phyloP scores from a whole-genome alignment of 352 stramenopile species.

The Globisporangium yorkense region DNA sequence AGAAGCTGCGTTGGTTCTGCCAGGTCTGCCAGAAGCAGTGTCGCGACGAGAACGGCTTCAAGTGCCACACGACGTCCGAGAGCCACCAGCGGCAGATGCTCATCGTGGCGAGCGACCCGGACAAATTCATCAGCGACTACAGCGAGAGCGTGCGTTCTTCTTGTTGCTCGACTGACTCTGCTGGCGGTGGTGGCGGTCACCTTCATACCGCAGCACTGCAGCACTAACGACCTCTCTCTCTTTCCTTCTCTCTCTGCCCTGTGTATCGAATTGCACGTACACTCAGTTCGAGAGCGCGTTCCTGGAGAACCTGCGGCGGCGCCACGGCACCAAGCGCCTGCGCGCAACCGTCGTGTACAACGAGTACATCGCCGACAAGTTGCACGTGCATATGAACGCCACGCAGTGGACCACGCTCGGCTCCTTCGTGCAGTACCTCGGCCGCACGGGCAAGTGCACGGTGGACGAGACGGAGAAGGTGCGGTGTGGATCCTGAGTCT shows the following conservation, averaged over 20 bases:
- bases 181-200: neutral
- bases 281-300: constrained; percentile 94
- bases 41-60: constrained; percentile 99
- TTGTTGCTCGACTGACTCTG: neutral
- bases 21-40: constrained; percentile 99
- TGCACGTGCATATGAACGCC: constrained; percentile 99
- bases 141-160: constrained; percentile 44
- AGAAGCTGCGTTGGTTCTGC: constrained; percentile 99
- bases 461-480: constrained; percentile 98
- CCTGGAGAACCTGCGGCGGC: constrained; percentile 91
- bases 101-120: constrained; percentile 94
- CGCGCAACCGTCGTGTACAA: constrained; percentile 98
- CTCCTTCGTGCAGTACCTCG: constrained; percentile 98
- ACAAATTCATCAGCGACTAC: constrained; percentile 93
- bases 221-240: neutral
- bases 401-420: constrained; percentile 97
- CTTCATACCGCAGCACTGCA: neutral
- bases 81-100: constrained; percentile 98
- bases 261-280: neutral
- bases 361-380: constrained; percentile 98
- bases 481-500: neutral
- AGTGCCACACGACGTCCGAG: constrained; percentile 97
- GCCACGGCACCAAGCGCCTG: constrained; percentile 96
- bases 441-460: constrained; percentile 93
- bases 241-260: too few species aligned